Evolutionary conservation across 371 early-diverging fungal species (phyloP).

Genomic region (Coemansia sp.): DNA sequence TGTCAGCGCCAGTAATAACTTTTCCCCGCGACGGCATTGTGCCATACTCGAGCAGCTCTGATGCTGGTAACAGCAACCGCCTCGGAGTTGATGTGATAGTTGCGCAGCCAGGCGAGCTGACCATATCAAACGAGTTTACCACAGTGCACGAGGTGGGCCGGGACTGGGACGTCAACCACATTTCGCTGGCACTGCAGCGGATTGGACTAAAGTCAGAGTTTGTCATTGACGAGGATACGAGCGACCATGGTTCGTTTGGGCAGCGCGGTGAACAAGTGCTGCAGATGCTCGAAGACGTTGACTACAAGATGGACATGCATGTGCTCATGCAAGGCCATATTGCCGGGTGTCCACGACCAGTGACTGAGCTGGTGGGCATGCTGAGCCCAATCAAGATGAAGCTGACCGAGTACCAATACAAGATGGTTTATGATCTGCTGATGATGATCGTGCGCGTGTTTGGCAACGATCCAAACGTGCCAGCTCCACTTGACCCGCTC

Average conservation of each 20-base stretch:
- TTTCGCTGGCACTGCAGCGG: constrained; percentile 59
- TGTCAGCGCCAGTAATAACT: constrained; percentile 87
- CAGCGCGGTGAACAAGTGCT: constrained; percentile 53
- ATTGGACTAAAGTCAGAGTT: constrained; percentile 58
- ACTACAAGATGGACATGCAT: constrained; percentile 65
- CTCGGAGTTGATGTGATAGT: constrained; percentile 58
- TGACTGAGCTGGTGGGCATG: constrained; percentile 61
- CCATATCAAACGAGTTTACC: constrained; percentile 72
- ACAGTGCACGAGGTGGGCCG: constrained; percentile 40
- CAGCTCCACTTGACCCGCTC: constrained; percentile 19
- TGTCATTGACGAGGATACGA: constrained; percentile 18
- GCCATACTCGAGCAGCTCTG: constrained; percentile 39
- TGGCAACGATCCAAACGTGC: constrained; percentile 38
- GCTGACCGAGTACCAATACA: constrained; percentile 79
- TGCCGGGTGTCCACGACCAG: constrained; percentile 50
- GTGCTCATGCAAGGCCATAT: constrained; percentile 37
- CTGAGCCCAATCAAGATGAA: constrained; percentile 77
- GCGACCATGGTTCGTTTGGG: constrained; percentile 42
- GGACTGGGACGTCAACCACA: constrained; percentile 50
- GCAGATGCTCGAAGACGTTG: constrained; percentile 81
- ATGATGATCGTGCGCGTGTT: constrained; percentile 62
- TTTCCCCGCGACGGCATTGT: constrained; percentile 68
- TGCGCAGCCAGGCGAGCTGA: constrained; percentile 84
- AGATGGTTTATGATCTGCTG: constrained; percentile 65
- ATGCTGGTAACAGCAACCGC: constrained; percentile 14